These are phyloP conservation scores for Albatrellus ellisii DNA, from an alignment of 768 basidiomycete species.

Conservation along the genomic window DNA sequence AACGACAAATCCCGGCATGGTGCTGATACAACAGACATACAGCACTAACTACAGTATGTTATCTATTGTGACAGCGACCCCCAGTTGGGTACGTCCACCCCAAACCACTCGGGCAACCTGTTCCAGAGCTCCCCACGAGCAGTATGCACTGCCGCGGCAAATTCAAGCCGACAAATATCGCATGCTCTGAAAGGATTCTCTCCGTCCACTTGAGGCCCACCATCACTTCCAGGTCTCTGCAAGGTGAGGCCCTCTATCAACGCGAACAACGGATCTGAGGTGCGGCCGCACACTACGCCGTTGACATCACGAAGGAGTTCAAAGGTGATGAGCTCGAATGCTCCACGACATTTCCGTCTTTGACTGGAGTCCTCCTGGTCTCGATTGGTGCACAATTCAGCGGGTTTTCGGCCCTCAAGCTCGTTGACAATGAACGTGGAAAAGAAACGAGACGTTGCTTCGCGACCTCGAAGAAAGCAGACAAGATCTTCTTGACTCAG, in stretches of 20 bases:
- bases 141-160: conserved; percentile 7
- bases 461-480: conserved; percentile 51
- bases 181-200: conserved; percentile 7
- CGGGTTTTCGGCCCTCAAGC: conserved; percentile 49
- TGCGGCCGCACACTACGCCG: conserved; percentile 9
- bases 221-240: not conserved
- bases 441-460: conserved; percentile 59
- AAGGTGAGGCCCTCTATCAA: conserved; percentile 12
- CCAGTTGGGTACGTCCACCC: conserved; percentile 10
- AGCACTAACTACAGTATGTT: too few relatives aligned
- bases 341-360: conserved; percentile 8
- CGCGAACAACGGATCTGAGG: conserved; percentile 13
- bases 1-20: too few relatives aligned
- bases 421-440: conserved; percentile 68
- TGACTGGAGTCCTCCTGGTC: conserved; percentile 1
- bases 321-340: conserved; percentile 11
- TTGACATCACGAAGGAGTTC: conserved; percentile 13
- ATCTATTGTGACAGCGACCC: too few relatives aligned
- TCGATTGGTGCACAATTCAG: conserved; percentile 17
- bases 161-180: conserved; percentile 10
- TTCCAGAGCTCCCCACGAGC: conserved; percentile 11
- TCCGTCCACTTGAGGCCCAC: conserved; percentile 2
- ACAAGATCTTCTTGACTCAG: conserved; percentile 44
- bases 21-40: too few relatives aligned
- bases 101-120: conserved; percentile 13